These are phyloP conservation scores for Globisporangium paroecandrum DNA, from an alignment of 352 stramenopile species.

Conservation along the genomic window DNA sequence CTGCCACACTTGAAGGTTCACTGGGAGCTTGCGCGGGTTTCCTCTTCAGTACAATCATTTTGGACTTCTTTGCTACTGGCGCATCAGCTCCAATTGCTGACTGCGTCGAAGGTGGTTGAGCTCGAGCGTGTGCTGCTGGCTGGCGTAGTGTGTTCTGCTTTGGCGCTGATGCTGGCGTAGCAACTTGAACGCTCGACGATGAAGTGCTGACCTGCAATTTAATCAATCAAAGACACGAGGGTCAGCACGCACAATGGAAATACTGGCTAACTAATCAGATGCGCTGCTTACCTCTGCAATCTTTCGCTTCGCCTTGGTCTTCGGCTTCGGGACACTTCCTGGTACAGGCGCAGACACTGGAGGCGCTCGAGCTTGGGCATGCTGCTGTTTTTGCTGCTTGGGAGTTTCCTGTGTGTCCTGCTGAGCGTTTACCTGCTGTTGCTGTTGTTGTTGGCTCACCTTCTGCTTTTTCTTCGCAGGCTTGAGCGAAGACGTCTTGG, in stretches of 20 bases:
- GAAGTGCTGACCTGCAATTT: neutral
- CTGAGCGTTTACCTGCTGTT: neutral
- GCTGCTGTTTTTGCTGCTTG: slow-evolving; percentile 2
- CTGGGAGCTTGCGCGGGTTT: neutral
- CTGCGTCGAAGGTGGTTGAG: too few relatives aligned
- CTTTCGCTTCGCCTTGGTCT: slow-evolving; percentile 5
- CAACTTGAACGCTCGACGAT: neutral
- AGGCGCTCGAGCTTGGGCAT: neutral
- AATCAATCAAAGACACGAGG: neutral
- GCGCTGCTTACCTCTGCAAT: neutral
- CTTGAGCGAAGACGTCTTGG: slow-evolving; percentile 2
- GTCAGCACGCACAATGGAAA: neutral
- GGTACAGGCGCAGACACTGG: neutral
- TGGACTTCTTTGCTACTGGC: neutral
- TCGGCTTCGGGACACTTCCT: neutral
- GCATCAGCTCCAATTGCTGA: neutral
- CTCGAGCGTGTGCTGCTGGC: neutral
- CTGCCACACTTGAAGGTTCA: neutral
- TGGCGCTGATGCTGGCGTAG: neutral
- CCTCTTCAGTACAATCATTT: slow-evolving; percentile 7
- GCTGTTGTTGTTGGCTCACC: neutral
- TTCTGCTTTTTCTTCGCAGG: slow-evolving; percentile 10
- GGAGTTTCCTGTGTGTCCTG: neutral
- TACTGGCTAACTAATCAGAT: too few relatives aligned
- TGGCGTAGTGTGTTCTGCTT: neutral